Base-by-base conservation (phyloP, 2,329 filamentous ascomycete species). In the Aspergillus sp. region DNA sequence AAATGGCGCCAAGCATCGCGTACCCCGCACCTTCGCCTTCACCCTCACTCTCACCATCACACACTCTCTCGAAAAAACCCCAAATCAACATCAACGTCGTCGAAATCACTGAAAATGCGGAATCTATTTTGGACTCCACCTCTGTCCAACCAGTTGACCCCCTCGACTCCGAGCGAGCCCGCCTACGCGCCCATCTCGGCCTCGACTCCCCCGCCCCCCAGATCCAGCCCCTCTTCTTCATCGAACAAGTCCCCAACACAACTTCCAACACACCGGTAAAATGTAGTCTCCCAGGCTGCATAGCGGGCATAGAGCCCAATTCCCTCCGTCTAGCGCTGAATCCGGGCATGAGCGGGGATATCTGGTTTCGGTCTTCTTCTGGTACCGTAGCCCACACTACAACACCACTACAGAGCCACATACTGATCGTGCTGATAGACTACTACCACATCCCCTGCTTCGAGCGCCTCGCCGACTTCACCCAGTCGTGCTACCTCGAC, bases 381-480 rank as follows among this genome's bases (percentile, higher is more conserved):
- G 55, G 55, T 57, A 46, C 12, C 17, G 17, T 17, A 17, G 17
- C 17, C 17, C 17, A 17, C 33, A 11, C 14, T 24, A 37, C 27
- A 9, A 31, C 7, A 54, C 23, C 15, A 11, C 7, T 8, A 17
- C 11, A 2, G n/a, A 43, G 8, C 21, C 21, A 21, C 6, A 12
- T 14, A 12, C 12, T 21, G 6, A 24, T n/a, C 7, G 5, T 9
- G 3, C 21, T 21, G 4, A 24, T 33, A 57, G 55, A 57, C 37
- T 57, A 52, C 49, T 57, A 52, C 55, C 55, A 57, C 24, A 41
- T 57, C 17, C 35, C 31, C 23, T 57, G 55, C 45, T 57, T 57
- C 31, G 49, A 52, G 9, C 37, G 12, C 35, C 43, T 57, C 49
- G 55, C 55, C 43, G 49, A 52, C n/a, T 49, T 57, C 14, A 33